Percentiles rank a stretch among this genome's conserved stretches.
Evolutionary conservation across 2,329 filamentous ascomycete genomes (phyloP).

Genomic region (Diaporthe sp.): DNA sequence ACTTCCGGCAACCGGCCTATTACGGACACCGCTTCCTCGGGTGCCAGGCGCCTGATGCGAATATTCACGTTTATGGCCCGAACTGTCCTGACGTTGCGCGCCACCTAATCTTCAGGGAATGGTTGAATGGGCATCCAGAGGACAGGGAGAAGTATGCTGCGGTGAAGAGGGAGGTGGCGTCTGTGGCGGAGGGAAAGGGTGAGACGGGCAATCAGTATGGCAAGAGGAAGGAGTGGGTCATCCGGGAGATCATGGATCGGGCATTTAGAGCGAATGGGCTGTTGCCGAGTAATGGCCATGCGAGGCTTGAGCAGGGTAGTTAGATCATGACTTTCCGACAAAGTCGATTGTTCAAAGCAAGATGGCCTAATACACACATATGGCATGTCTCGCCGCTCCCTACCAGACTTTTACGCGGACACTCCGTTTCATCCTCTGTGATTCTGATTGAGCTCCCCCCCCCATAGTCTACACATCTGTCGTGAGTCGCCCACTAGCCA

Average conservation of each 20-base stretch:
- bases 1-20: slow-evolving; percentile 57
- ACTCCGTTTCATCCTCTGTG: no score
- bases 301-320: no score
- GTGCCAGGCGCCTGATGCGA: slow-evolving; percentile 49
- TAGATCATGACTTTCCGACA: no score
- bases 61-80: slow-evolving; percentile 60
- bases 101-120: slow-evolving; percentile 57
- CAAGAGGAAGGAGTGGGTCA: slow-evolving; percentile 9
- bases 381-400: no score
- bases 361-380: no score
- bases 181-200: not conserved
- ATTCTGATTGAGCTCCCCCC: no score
- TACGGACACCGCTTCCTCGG: slow-evolving; percentile 60
- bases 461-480: no score
- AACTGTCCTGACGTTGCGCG: slow-evolving; percentile 53
- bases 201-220: slow-evolving; percentile 8
- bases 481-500: no score
- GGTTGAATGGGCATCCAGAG: slow-evolving; percentile 49
- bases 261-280: slow-evolving; percentile 40
- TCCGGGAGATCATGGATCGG: not conserved
- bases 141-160: slow-evolving; percentile 53
- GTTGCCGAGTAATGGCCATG: not conserved
- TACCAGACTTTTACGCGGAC: no score
- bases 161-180: slow-evolving; percentile 47
- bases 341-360: no score